Conservation (phyloP, 208 protist genomes). For the Trypanosoma theileri region DNA sequence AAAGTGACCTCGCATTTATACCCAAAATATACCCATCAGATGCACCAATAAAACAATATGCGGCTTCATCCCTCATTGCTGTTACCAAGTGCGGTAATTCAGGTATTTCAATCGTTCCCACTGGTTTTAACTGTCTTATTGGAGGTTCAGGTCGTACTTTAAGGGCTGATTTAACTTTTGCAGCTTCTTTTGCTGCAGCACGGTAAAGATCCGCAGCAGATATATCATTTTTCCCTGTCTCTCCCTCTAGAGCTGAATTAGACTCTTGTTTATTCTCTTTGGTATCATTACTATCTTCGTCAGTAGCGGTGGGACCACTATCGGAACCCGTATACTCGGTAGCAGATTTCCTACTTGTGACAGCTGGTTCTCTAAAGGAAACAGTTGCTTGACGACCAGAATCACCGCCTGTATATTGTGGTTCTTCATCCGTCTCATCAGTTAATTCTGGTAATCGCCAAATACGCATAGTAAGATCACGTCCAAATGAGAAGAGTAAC, state of each 20-base stretch:
- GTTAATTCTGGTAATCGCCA: constrained; percentile 64
- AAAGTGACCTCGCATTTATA: constrained; percentile 45
- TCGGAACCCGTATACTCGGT: background rate
- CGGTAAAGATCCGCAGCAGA: background rate
- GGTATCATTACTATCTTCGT: background rate
- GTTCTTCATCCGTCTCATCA: constrained; percentile 44
- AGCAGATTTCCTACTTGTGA: background rate
- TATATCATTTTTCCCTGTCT: background rate
- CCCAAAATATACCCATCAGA: constrained; percentile 67
- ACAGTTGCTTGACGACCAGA: constrained; percentile 35
- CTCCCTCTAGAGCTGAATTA: background rate
- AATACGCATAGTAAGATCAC: constrained; percentile 61
- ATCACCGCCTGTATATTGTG: constrained; percentile 7
- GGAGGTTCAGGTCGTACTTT: constrained; percentile 48
- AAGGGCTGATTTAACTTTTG: constrained; percentile 52
- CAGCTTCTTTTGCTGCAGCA: constrained; percentile 5
- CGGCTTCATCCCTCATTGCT: constrained; percentile 21
- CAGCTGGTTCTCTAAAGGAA: constrained; percentile 44
- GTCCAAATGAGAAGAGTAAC: constrained; percentile 56
- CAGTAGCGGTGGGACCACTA: background rate
- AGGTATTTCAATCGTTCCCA: constrained; percentile 67
- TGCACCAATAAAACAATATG: constrained; percentile 51
- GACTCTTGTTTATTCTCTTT: background rate
- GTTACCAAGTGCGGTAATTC: constrained; percentile 41
- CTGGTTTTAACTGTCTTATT: constrained; percentile 35